phyloP scores from a whole-genome alignment of 2,329 filamentous ascomycete genomes.

The Xylariaceae sp. region DNA sequence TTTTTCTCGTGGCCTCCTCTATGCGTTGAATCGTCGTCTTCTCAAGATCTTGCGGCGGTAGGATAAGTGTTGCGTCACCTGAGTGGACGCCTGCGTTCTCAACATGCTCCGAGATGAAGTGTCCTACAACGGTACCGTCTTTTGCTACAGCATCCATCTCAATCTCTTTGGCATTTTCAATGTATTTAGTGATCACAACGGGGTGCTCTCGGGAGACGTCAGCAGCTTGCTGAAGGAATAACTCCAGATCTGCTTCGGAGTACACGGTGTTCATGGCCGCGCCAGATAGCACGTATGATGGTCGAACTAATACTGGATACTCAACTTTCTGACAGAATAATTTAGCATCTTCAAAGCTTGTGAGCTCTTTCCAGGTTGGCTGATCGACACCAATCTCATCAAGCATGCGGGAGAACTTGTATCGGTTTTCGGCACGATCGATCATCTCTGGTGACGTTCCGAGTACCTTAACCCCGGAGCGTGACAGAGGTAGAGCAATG shows the following conservation, averaged over 20 bases:
- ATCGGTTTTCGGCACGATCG: constrained; percentile 94
- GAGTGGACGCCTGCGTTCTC: constrained; percentile 99
- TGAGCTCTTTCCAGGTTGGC: constrained; percentile 97
- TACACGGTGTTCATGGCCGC: constrained; percentile 99
- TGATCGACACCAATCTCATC: constrained; percentile 95
- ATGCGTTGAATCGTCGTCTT: constrained; percentile 88
- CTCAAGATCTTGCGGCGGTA: constrained; percentile 93
- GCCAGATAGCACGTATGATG: constrained; percentile 95
- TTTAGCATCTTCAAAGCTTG: constrained; percentile 88
- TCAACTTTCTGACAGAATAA: constrained; percentile 86
- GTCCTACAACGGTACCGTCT: constrained; percentile 87
- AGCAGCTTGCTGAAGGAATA: constrained; percentile 86
- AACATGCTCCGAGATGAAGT: constrained; percentile 98
- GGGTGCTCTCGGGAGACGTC: constrained; percentile 95
- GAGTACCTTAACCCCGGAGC: constrained; percentile 88
- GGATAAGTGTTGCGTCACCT: constrained; percentile 92
- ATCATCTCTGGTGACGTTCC: constrained; percentile 99
- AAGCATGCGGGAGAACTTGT: constrained; percentile 98
- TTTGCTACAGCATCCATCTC: constrained; percentile 98
- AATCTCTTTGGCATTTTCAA: constrained; percentile 98
- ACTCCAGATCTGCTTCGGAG: constrained; percentile 89
- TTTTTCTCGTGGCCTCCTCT: constrained; percentile 94
- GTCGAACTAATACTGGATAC: constrained; percentile 93
- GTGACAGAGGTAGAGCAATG: constrained; percentile 87
- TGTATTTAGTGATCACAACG: constrained; percentile 99